A percentile compares a stretch with the other conserved stretches of the same genome.
Evolutionary conservation across 768 basidiomycete species (phyloP).

Genomic region (Auricularia heimuer): DNA sequence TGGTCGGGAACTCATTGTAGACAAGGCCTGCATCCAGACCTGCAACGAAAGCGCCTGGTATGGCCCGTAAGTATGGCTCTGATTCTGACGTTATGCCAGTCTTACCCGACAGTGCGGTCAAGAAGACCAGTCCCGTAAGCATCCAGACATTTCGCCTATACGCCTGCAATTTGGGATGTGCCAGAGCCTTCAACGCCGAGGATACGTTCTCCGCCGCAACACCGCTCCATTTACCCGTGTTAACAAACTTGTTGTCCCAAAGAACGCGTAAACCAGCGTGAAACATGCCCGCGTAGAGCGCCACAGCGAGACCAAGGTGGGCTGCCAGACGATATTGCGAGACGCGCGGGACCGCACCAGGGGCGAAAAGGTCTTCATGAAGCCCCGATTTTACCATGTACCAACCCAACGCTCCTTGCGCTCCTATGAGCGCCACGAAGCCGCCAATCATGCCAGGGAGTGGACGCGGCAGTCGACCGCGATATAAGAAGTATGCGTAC

Average conservation of each 20-base stretch:
- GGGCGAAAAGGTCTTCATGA: slow-evolving; percentile 69
- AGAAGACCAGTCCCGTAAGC: slow-evolving; percentile 69
- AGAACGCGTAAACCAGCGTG: slow-evolving; percentile 62
- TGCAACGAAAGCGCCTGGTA: slow-evolving; percentile 89
- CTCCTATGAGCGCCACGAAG: slow-evolving; percentile 75
- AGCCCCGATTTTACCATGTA: slow-evolving; percentile 99
- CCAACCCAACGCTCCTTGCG: slow-evolving; percentile 91
- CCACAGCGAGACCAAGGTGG: slow-evolving; percentile 84
- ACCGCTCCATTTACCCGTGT: slow-evolving; percentile 49
- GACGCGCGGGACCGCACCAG: slow-evolving; percentile 84
- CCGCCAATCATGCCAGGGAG: slow-evolving; percentile 57
- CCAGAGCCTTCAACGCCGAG: slow-evolving; percentile 35
- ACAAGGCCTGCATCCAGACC: slow-evolving; percentile 92
- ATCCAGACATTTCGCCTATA: slow-evolving; percentile 52
- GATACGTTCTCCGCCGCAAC: slow-evolving; percentile 27
- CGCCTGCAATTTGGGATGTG: slow-evolving; percentile 44
- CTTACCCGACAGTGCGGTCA: slow-evolving; percentile 88
- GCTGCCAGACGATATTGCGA: slow-evolving; percentile 95
- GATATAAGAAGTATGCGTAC: slow-evolving; percentile 65
- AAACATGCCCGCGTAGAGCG: slow-evolving; percentile 92
- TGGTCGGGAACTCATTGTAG: slow-evolving; percentile 97
- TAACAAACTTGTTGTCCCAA: slow-evolving; percentile 70
- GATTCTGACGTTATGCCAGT: not conserved
- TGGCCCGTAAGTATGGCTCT: too few relatives aligned
- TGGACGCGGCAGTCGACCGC: slow-evolving; percentile 55